Conservation (phyloP, 257 asterid genomes). For the Fraxinus cuspidata region DNA sequence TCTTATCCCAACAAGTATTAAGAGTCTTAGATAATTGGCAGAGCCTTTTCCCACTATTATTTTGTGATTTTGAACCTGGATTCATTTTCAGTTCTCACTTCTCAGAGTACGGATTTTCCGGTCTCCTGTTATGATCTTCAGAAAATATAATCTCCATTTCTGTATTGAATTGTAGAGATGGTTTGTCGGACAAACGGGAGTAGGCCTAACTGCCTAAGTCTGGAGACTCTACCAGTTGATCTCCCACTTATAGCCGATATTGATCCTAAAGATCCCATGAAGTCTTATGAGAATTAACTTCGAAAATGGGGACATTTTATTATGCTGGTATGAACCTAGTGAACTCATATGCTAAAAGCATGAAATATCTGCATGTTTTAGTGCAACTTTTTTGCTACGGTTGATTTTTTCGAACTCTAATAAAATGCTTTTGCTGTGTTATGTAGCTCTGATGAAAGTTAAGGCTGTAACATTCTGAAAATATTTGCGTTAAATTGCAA, state of each 20-base stretch:
- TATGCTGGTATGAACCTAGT: not conserved
- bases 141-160: slow-evolving; percentile 3
- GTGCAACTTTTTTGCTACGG: not conserved
- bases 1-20: not conserved
- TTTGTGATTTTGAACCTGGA: not conserved
- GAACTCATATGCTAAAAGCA: not conserved
- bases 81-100: slow-evolving; percentile 1
- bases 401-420: not conserved
- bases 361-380: not conserved
- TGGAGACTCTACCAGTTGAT: slow-evolving; percentile 50
- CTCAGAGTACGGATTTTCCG: no score
- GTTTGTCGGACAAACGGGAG: slow-evolving; percentile 51
- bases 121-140: no score
- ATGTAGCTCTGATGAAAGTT: no score
- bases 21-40: no score
- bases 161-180: slow-evolving; percentile 57
- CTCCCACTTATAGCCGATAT: slow-evolving; percentile 49
- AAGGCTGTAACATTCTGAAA: no score
- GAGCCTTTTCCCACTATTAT: not conserved
- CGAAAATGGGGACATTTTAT: not conserved
- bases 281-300: slow-evolving; percentile 40
- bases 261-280: slow-evolving; percentile 63
- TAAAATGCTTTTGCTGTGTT: not conserved
- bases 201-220: slow-evolving; percentile 40
- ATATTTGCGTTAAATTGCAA: no score